Evolutionary conservation across 1,139 yeast species (phyloP), one percentile per base, ranked within the genome.

Genomic region (Yamadazyma triangularis): DNA sequence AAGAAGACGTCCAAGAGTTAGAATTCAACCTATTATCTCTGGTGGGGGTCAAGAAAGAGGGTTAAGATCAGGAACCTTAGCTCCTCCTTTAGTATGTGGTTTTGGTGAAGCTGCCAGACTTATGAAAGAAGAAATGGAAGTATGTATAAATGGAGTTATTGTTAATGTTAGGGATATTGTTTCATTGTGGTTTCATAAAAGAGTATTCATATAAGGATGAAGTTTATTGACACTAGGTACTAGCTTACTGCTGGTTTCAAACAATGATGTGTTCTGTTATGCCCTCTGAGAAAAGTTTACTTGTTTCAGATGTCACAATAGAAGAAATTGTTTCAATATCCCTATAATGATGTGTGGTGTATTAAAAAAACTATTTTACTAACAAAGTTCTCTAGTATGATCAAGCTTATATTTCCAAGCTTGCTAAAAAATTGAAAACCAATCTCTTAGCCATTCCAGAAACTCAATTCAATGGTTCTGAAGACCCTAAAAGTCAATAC

Each of bases 21-120:
- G 99, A 73, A 59, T 91, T 44, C 96, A 89, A 44, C 96, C 99
- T 22, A 69, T 91, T 37, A 84, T 91, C 45, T 83, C 88, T 39
- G 99, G 99, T 47, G 99, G 99, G 60, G 99, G 99, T 33, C 99
- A 91, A 66, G 99, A 91, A 65, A 82, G 99, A 64, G 98, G 98
- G 40, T 71, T 91, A 50, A 77, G 99, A 62, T 85, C 95, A 7
- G 99, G 99, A 40, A 91, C 99, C 21, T 73, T 91, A 53, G 91
- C 98, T 3, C 95, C 98, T 13, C 95, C 98, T 19, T 72, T 89
- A 49, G 86, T 91, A 28, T 84, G 89, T 12, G 99, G 98, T 0
- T 87, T 91, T 53, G 99, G 99, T 41, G 97, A 91, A 61, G 98
- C 98, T 20, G 94, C 96, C 28, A 74, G 95, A 53, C 62, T 91